Conservation (phyloP, 345 rosid species). For the Abelmoschus esculentus region DNA sequence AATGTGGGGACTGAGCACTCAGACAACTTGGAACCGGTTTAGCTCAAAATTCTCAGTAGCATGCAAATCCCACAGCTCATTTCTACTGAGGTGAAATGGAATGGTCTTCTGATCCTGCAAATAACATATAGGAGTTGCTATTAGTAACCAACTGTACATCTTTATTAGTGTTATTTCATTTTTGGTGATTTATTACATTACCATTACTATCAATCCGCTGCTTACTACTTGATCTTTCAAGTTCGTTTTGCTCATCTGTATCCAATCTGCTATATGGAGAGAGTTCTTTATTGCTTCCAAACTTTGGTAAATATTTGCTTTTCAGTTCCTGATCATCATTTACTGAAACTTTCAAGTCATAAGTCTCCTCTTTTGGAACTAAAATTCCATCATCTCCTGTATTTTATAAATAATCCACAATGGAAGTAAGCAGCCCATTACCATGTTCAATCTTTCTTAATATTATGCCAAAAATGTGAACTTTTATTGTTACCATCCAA, state of each 20-base stretch:
- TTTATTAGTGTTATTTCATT: neutral
- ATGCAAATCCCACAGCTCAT: neutral
- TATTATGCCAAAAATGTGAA: neutral
- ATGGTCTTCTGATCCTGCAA: conserved; percentile 25
- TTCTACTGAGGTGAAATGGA: conserved; percentile 11
- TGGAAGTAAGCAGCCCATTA: conserved; percentile 10
- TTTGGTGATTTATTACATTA: conserved; percentile 1
- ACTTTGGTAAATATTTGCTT: neutral
- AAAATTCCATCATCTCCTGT: conserved; percentile 5
- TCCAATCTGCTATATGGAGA: conserved; percentile 4
- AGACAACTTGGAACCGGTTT: neutral
- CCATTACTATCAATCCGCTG: conserved; percentile 9
- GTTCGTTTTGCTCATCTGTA: conserved; percentile 8
- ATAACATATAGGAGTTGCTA: conserved; percentile 1
- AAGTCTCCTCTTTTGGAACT: conserved; percentile 13
- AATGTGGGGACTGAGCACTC: neutral
- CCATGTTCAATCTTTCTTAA: conserved; percentile 11
- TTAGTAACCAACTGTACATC: conserved; percentile 1
- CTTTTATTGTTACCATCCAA: conserved; percentile 22
- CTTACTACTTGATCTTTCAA: conserved; percentile 8
- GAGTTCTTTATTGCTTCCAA: conserved; percentile 11
- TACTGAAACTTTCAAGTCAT: conserved; percentile 13
- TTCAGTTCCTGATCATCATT: conserved; percentile 10
- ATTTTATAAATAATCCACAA: conserved; percentile 8
- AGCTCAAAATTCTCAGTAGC: neutral